Evolutionary conservation across 495 filamentous ascomycete genomes (phyloP).

Genomic region (Penicillium desertorum): DNA sequence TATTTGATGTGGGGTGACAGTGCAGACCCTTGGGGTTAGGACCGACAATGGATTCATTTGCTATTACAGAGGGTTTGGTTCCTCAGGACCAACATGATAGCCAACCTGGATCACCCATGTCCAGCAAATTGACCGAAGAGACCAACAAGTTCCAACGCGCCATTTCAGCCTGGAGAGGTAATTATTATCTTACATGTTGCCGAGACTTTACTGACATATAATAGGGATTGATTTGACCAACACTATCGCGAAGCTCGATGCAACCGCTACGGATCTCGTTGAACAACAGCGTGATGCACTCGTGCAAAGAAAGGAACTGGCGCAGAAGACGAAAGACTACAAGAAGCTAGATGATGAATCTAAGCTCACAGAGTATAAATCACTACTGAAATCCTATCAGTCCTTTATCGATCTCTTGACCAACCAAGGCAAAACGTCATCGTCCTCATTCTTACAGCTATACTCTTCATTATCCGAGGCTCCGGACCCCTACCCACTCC

Average conservation of each 20-base stretch:
- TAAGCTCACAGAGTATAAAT: conserved; percentile 85
- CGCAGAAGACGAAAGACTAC: conserved; percentile 98
- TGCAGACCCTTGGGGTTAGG: conserved; percentile 18
- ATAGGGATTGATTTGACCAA: conserved; percentile 84
- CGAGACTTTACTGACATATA: conserved; percentile 22
- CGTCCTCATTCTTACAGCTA: conserved; percentile 84
- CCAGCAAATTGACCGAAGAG: conserved; percentile 48
- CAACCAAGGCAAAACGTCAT: conserved; percentile 88
- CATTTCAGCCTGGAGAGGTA: conserved; percentile 96
- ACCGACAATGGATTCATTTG: conserved; percentile 46
- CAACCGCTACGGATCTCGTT: conserved; percentile 89
- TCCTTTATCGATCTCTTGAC: conserved; percentile 94
- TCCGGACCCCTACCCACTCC: conserved; percentile 91
- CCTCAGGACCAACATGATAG: conserved; percentile 37
- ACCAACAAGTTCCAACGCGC: conserved; percentile 93
- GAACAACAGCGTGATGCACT: conserved; percentile 87
- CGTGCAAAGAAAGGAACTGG: conserved; percentile 91
- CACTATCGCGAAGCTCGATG: conserved; percentile 84
- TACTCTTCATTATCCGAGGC: conserved; percentile 94
- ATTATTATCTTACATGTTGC: neutral
- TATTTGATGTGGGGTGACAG: conserved; percentile 34
- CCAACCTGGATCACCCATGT: conserved; percentile 23
- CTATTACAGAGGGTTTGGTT: conserved; percentile 44
- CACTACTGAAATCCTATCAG: conserved; percentile 92
- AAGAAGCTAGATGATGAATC: conserved; percentile 88